phyloP scores from a whole-genome alignment of 495 filamentous ascomycete species.

The Penicillium fimorum region DNA sequence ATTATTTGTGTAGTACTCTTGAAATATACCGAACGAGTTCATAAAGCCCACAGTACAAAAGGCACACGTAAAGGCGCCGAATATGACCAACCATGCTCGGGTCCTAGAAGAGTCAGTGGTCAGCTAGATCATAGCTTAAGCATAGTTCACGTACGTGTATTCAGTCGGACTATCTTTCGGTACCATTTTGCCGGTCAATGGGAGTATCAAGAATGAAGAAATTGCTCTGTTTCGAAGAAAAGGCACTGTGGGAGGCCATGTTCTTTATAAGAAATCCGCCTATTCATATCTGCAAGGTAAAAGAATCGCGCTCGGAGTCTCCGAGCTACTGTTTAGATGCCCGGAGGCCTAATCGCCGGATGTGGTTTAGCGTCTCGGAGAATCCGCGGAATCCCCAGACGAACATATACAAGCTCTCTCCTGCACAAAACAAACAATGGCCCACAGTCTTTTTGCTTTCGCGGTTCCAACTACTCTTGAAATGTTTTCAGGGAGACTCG shows the following conservation, averaged over 20 bases:
- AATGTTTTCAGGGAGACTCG: not conserved
- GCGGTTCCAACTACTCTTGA: not conserved
- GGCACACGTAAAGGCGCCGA: slow-evolving; percentile 27
- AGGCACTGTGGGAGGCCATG: not conserved
- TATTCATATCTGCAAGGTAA: not conserved
- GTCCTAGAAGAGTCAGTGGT: slow-evolving; percentile 13
- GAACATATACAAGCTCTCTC: not conserved
- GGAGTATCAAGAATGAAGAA: not conserved
- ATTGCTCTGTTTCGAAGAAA: not conserved
- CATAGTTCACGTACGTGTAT: slow-evolving; percentile 24
- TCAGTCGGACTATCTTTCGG: slow-evolving; percentile 10
- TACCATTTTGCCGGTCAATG: not conserved
- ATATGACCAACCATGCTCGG: slow-evolving; percentile 27
- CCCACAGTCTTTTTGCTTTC: not conserved
- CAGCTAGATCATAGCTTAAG: not conserved
- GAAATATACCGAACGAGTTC: slow-evolving; percentile 63
- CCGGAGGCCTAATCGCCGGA: not conserved
- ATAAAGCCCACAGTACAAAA: slow-evolving; percentile 60
- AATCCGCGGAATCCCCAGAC: slow-evolving; percentile 29
- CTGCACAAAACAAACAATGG: not conserved
- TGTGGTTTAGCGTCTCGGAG: slow-evolving; percentile 18
- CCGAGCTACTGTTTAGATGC: not conserved
- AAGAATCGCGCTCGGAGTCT: not conserved
- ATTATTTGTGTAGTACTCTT: slow-evolving; percentile 56
- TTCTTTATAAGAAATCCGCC: not conserved